Percentiles rank a stretch among this genome's conserved stretches.
Evolutionary conservation across 768 basidiomycete genomes (phyloP).

Genomic region (Pisolithus sp.): DNA sequence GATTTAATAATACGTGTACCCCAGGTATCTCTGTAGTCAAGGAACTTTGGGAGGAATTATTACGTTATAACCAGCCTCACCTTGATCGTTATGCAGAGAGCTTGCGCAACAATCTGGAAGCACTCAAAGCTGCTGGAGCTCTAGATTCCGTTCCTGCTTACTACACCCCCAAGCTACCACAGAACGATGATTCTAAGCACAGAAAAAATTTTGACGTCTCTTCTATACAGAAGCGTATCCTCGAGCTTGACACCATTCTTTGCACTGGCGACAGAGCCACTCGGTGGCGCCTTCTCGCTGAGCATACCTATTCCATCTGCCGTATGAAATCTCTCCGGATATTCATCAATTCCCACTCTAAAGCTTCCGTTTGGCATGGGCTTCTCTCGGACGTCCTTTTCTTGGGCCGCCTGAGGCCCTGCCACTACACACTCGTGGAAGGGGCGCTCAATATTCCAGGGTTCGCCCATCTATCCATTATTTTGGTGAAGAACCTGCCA

Average conservation of each 20-base stretch:
- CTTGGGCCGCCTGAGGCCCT: not conserved
- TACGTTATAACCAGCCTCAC: not conserved
- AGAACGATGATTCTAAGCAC: not conserved
- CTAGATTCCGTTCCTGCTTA: no score
- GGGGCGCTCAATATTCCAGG: not conserved
- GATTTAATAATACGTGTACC: not conserved
- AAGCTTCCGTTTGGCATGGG: not conserved
- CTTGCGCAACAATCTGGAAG: not conserved
- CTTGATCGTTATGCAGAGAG: not conserved
- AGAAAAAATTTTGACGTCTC: not conserved
- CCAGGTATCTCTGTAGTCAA: not conserved
- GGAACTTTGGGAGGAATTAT: not conserved
- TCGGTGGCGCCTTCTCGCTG: not conserved
- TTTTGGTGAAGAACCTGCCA: not conserved
- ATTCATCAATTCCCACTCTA: not conserved
- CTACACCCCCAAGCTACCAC: not conserved
- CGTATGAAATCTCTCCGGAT: not conserved
- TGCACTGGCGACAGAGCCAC: not conserved
- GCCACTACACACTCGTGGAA: not conserved
- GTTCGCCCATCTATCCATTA: not conserved
- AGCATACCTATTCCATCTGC: not conserved
- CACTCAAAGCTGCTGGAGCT: no score
- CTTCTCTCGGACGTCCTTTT: not conserved
- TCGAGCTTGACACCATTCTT: not conserved
- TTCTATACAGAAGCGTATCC: not conserved